phyloP scores from a whole-genome alignment of 2,329 filamentous ascomycete genomes.

The Colletotrichum brevisporum region DNA sequence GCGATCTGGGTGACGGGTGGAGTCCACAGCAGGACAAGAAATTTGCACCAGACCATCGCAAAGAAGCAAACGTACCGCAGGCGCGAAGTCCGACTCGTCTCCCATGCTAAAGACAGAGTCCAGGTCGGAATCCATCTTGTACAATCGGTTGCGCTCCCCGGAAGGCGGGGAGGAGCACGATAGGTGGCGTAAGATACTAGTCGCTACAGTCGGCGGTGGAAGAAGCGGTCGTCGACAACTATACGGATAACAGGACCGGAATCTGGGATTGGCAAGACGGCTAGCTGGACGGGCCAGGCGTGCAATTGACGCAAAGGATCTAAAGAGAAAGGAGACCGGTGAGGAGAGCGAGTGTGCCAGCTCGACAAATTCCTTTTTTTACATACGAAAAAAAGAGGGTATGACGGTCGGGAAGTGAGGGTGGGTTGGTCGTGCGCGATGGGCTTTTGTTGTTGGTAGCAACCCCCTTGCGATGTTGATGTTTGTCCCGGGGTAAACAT shows the following conservation, averaged over 20 bases:
- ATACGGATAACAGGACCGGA: not conserved
- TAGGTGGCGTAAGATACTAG: conserved; percentile 18
- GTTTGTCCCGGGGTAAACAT: conserved; percentile 40
- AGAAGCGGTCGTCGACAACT: conserved; percentile 11
- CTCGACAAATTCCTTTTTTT: conserved; percentile 29
- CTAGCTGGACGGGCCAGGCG: conserved; percentile 39
- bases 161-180: conserved; percentile 29
- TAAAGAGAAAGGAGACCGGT: conserved; percentile 22
- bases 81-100: conserved; percentile 58
- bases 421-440: conserved; percentile 25
- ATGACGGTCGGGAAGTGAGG: conserved; percentile 16
- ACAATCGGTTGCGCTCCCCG: conserved; percentile 31
- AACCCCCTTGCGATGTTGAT: conserved; percentile 41
- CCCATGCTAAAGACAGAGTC: conserved; percentile 60
- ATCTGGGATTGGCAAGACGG: conserved; percentile 21
- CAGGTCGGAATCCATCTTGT: conserved; percentile 71
- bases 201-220: conserved; percentile 15
- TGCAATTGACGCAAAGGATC: conserved; percentile 35
- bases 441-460: conserved; percentile 41
- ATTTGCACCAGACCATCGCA: not conserved
- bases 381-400: conserved; percentile 32
- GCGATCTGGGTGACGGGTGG: not conserved
- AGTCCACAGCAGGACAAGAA: conserved; percentile 14
- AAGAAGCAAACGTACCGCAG: conserved; percentile 51
- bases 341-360: conserved; percentile 37